phyloP scores from a whole-genome alignment of 1,139 yeast species.

The Suhomyces ambrosiae region DNA sequence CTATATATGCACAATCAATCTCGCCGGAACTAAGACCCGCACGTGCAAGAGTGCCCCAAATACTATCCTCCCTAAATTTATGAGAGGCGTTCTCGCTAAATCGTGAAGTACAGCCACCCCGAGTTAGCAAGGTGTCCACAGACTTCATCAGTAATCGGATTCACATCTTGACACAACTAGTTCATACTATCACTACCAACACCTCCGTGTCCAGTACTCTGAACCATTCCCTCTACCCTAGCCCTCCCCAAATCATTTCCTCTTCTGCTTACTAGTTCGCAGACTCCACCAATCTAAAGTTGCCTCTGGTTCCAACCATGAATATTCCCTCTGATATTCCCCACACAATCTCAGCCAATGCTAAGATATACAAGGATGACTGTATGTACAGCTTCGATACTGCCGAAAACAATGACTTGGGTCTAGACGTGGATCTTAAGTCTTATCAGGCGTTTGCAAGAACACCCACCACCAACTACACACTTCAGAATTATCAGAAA shows the following conservation, averaged over 20 bases:
- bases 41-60: no score
- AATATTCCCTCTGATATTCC: slow-evolving; percentile 28
- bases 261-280: not conserved
- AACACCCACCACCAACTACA: slow-evolving; percentile 47
- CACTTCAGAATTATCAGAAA: slow-evolving; percentile 51
- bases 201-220: no score
- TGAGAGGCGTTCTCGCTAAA: no score
- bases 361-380: slow-evolving; percentile 72
- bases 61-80: no score
- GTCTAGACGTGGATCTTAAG: slow-evolving; percentile 71
- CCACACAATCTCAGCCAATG: slow-evolving; percentile 20
- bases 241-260: not conserved
- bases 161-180: no score
- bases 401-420: slow-evolving; percentile 57
- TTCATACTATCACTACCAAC: no score
- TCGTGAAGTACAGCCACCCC: no score
- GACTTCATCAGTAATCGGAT: no score
- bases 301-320: slow-evolving; percentile 4
- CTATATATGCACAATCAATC: no score
- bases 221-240: no score
- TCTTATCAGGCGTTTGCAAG: slow-evolving; percentile 69
- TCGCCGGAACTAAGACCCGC: no score
- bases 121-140: no score
- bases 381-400: slow-evolving; percentile 82
- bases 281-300: not conserved